phyloP scores from a whole-genome alignment of 2,329 filamentous ascomycete species.

The Corinectria fuckeliana region DNA sequence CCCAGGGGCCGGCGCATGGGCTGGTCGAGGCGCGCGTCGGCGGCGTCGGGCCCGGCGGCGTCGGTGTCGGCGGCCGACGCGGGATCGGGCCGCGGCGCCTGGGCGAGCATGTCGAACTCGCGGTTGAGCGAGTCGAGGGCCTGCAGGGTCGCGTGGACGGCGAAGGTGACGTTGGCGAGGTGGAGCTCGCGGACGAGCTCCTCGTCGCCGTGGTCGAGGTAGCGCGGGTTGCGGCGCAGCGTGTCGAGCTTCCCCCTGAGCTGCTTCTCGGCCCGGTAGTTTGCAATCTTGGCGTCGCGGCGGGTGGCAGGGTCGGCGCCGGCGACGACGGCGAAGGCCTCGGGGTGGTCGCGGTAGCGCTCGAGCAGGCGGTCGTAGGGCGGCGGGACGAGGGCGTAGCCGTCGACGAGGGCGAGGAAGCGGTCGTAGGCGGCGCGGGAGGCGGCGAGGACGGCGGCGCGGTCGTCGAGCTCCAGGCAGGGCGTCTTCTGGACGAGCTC shows the following conservation, averaged over 20 bases:
- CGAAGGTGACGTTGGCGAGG: constrained; percentile 75
- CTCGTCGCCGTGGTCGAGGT: constrained; percentile 76
- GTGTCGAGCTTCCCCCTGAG: constrained; percentile 80
- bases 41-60: constrained; percentile 54
- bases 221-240: constrained; percentile 52
- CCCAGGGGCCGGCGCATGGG: constrained; percentile 59
- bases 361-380: constrained; percentile 74
- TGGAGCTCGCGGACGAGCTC: constrained; percentile 81
- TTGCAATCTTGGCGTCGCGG: constrained; percentile 83
- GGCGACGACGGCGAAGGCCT: constrained; percentile 75
- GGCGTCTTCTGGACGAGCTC: constrained; percentile 77
- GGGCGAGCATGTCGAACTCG: constrained; percentile 81
- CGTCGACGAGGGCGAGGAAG: constrained; percentile 78
- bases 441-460: constrained; percentile 66
- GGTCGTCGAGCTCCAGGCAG: constrained; percentile 57
- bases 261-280: constrained; percentile 85
- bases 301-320: constrained; percentile 68
- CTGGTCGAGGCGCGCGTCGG: constrained; percentile 75
- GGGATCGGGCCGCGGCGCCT: constrained; percentile 67
- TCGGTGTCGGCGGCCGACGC: constrained; percentile 52
- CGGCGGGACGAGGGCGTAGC: constrained; percentile 74
- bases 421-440: constrained; percentile 77
- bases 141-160: constrained; percentile 82
- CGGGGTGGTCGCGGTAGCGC: constrained; percentile 73
- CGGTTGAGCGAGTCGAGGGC: constrained; percentile 85